Conservation (phyloP, 169 alveolate genomes). For the Cryptosporidium felis region DNA sequence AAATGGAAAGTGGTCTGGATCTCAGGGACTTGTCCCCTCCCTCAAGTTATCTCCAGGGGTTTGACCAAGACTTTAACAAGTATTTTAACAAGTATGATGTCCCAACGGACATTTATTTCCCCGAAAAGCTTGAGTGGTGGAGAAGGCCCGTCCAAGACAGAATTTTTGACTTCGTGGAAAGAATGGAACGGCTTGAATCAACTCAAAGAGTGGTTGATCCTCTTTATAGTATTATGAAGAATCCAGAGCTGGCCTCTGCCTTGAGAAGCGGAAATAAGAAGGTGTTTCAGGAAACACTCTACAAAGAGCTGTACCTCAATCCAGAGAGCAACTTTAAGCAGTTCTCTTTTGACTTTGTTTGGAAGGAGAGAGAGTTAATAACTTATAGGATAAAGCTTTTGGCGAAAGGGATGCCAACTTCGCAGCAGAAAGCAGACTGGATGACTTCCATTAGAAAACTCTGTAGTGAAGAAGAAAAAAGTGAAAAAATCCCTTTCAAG, state of each 20-base stretch:
- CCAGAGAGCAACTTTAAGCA: constrained; percentile 76
- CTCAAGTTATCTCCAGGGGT: constrained; percentile 74
- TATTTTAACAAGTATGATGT: constrained; percentile 76
- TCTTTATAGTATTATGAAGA: constrained; percentile 73
- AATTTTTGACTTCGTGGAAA: constrained; percentile 66
- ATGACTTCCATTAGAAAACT: constrained; percentile 71
- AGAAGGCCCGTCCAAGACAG: constrained; percentile 65
- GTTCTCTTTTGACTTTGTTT: constrained; percentile 77
- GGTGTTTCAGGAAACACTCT: constrained; percentile 74
- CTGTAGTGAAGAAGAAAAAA: constrained; percentile 33
- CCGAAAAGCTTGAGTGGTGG: constrained; percentile 75
- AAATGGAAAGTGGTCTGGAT: constrained; percentile 78
- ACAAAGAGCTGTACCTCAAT: constrained; percentile 72
- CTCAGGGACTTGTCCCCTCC: constrained; percentile 76
- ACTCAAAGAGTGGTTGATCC: constrained; percentile 74
- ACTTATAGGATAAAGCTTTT: constrained; percentile 75
- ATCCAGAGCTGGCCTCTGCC: constrained; percentile 74
- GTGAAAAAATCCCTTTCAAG: constrained; percentile 65
- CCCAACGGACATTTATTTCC: constrained; percentile 78
- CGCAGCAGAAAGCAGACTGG: constrained; percentile 78
- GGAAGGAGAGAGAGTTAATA: constrained; percentile 77
- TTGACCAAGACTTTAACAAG: constrained; percentile 71
- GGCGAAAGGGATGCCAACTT: constrained; percentile 76
- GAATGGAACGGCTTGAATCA: constrained; percentile 38
- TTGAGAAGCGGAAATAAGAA: constrained; percentile 75